phyloP scores from a whole-genome alignment of 768 basidiomycete genomes.

The Leccinellum luteum region DNA sequence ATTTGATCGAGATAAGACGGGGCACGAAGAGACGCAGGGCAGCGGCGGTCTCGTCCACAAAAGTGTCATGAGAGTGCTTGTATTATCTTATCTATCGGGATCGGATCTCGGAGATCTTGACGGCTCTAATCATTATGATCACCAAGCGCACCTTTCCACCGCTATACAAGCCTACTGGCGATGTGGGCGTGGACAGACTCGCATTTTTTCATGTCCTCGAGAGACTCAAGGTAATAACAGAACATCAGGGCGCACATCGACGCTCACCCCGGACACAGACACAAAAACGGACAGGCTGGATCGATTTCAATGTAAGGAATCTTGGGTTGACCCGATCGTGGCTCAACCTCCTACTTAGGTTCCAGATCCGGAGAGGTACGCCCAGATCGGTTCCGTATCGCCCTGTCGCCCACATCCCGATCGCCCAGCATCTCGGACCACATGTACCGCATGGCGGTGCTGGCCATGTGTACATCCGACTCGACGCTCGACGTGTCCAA shows the following conservation, averaged over 20 bases:
- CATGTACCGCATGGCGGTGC: slow-evolving; percentile 55
- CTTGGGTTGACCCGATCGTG: background rate
- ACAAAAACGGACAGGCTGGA: slow-evolving; percentile 31
- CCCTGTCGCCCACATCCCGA: background rate
- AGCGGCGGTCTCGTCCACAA: slow-evolving; percentile 30
- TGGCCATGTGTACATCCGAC: slow-evolving; percentile 86
- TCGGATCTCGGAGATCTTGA: slow-evolving; percentile 7
- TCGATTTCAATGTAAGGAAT: slow-evolving; percentile 59
- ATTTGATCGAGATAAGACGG: slow-evolving; percentile 74
- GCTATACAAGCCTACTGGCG: slow-evolving; percentile 51
- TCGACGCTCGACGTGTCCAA: slow-evolving; percentile 21
- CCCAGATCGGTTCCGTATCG: background rate
- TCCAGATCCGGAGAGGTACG: slow-evolving; percentile 63
- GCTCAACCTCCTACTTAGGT: background rate
- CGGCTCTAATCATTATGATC: background rate
- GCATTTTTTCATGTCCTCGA: slow-evolving; percentile 92
- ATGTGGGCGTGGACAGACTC: slow-evolving; percentile 63
- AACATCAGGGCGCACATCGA: background rate
- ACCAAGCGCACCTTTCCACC: slow-evolving; percentile 54
- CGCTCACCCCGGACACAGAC: slow-evolving; percentile 44
- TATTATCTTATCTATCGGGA: slow-evolving; percentile 31
- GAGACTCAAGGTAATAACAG: slow-evolving; percentile 68
- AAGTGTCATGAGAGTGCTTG: slow-evolving; percentile 28
- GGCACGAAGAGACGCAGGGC: slow-evolving; percentile 58
- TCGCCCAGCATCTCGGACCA: slow-evolving; percentile 81